Evolutionary conservation across 2,329 filamentous ascomycete species (phyloP), one percentile per base, ranked within the genome.

Genomic region (Trichoderma atroviride): DNA sequence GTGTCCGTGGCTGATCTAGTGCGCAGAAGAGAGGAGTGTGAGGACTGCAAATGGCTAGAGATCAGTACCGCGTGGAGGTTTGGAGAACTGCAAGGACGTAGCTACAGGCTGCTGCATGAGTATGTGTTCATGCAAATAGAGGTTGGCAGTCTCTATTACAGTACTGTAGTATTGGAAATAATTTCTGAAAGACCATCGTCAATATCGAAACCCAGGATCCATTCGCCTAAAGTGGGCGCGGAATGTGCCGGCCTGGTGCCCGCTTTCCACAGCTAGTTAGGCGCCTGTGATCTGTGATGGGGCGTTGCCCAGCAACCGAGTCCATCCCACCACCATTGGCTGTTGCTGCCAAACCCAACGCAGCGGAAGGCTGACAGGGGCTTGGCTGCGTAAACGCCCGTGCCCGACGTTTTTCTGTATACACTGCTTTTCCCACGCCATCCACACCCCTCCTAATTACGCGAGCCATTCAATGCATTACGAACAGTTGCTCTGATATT

Each of bases 231-330:
- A 19, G 40, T 35, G n/a, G 55, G 55, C 27, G 55, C 29, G 55
- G 55, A 57, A 57, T 19, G 55, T 33, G 55, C 55, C 16, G 14
- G 29, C 29, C 40, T 35, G 29, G 31, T 57, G 55, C 29, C 47
- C n/a, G n/a, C 22, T 16, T 13, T 24, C 10, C 47, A 9, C 5
- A 64, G 62, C 13, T 27, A 27, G 27, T 27, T 66, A 16, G 55
- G 68, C 55, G 53, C 61, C 40, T 67, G 59, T 22, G 64, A 57
- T 56, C n/a, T n/a, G 24, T 22, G 64, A 57, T 56, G 35, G 35
- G n/a, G 24, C n/a, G 68, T 69, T 69, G 68, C 68, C 62, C 61
- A 66, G 68, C 68, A 69, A 69, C 68, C 61, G 14, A 43, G 27
- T 29, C 16, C 61, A 69, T 47, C 61, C 53, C 68, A 55, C 53